Base-by-base conservation (phyloP, 2,329 filamentous ascomycete species). In the Trichoderma polysporum region DNA sequence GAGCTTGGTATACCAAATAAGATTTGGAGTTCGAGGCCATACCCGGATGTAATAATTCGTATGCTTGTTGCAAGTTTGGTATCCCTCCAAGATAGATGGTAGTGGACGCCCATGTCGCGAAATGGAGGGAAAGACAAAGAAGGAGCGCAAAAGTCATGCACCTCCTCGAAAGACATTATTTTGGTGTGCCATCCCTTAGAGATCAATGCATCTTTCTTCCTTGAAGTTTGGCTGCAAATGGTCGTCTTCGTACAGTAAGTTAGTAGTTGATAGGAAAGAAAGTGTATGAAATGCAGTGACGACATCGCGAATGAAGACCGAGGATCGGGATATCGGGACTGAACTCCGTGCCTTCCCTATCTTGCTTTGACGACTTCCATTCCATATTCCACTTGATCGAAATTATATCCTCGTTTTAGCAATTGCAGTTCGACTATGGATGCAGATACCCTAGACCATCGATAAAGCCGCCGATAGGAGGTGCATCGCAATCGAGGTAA, bases 401-500 rank as follows among this genome's bases (percentile, higher is more conserved):
- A 27, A 10, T 39, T 19, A 27, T 52, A 27, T 9, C 7, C 25
- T 52, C 27, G 27, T 31, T 17, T 31, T 31, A n/a, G 17, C 49
- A 45, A 45, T 45, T 22, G 22, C 41, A 45, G 41, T 4, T 9
- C 9, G 9, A 45, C 41, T 22, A 45, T 45, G 41, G 9, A 45
- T 8, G n/a, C 19, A 45, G 10, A 19, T 12, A 4, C 22, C n/a
- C 12, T 19, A 19, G 22, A 19, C 13, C 41, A 45, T n/a, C n/a
- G n/a, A n/a, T 45, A 19, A 45, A 45, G n/a, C 41, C 22, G 41
- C n/a, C 9, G 8, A 22, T 19, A 19, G n/a, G 57, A n/a, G 27
- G 56, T 9, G 10, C 70, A 47, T 67, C 66, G 50, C 27, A 76
- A 64, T 47, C 56, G 49, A 19, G 70, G 7, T 70, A 69, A n/a